phyloP scores from a whole-genome alignment of 805 yeast genomes.

The Metschnikowia hibisci region DNA sequence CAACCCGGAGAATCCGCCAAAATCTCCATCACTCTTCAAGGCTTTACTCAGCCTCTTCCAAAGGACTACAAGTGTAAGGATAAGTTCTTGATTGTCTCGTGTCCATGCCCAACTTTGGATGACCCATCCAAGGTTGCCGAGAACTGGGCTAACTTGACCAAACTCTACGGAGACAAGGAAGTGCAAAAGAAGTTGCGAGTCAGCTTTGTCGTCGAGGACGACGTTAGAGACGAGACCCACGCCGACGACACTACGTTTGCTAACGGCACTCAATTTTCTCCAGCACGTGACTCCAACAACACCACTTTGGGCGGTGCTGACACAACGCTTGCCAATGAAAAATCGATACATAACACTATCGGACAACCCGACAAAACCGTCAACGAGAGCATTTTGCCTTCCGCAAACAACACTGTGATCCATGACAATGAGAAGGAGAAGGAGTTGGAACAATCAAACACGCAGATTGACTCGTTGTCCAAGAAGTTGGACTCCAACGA shows the following conservation, averaged over 20 bases:
- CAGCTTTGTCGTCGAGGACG: slow-evolving; percentile 41
- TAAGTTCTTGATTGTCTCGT: slow-evolving; percentile 84
- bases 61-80: slow-evolving; percentile 79
- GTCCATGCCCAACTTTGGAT: slow-evolving; percentile 66
- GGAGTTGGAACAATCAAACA: slow-evolving; percentile 38
- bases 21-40: slow-evolving; percentile 82
- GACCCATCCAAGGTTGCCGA: slow-evolving; percentile 58
- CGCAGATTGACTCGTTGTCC: slow-evolving; percentile 40
- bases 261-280: slow-evolving; percentile 20
- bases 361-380: slow-evolving; percentile 6
- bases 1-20: slow-evolving; percentile 69
- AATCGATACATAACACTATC: slow-evolving; percentile 7
- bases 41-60: slow-evolving; percentile 70
- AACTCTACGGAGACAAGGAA: slow-evolving; percentile 50
- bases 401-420: slow-evolving; percentile 8
- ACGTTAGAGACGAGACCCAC: slow-evolving; percentile 17
- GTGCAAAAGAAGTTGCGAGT: slow-evolving; percentile 67
- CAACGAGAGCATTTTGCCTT: slow-evolving; percentile 9
- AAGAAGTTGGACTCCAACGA: slow-evolving; percentile 43
- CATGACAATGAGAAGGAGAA: slow-evolving; percentile 19
- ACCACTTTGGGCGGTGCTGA: slow-evolving; percentile 14
- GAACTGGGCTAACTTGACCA: slow-evolving; percentile 71
- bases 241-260: slow-evolving; percentile 18
- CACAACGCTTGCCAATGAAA: slow-evolving; percentile 14
- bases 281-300: slow-evolving; percentile 12